Conservation (phyloP, 2,329 filamentous ascomycete genomes). For the Didymosphaeria variabile region DNA sequence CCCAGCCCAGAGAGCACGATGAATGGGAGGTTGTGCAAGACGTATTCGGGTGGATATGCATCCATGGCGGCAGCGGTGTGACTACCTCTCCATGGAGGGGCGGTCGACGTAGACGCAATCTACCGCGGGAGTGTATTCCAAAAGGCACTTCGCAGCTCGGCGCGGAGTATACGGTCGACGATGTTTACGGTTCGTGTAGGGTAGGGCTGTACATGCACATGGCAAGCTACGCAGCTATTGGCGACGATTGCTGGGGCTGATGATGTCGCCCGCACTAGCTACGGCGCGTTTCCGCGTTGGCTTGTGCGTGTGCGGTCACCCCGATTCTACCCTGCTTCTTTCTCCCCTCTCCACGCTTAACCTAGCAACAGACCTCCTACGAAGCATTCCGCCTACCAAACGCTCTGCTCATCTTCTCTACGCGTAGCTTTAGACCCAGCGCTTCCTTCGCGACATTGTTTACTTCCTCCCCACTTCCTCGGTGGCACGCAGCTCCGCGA, state of each 20-base stretch:
- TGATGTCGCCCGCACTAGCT: constrained; percentile 5
- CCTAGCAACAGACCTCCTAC: background rate
- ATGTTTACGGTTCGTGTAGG: background rate
- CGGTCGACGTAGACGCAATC: background rate
- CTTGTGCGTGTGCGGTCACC: background rate
- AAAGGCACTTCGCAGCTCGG: background rate
- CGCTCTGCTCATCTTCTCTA: background rate
- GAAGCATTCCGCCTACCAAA: background rate
- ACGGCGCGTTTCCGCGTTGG: constrained; percentile 1
- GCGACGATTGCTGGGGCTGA: background rate
- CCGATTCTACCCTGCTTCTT: background rate
- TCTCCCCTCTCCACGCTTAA: background rate
- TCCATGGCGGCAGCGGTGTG: constrained; percentile 67
- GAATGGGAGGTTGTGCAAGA: constrained; percentile 87
- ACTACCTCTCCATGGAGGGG: constrained; percentile 42
- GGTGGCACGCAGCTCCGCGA: constrained; percentile 9
- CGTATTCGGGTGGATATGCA: constrained; percentile 79
- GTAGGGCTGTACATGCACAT: background rate
- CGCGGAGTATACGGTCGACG: background rate
- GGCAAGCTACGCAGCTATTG: constrained; percentile 1
- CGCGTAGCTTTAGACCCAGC: background rate
- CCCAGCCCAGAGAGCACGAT: constrained; percentile 81
- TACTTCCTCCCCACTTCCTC: background rate
- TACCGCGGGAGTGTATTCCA: background rate
- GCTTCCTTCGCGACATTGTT: background rate